Base-by-base conservation (phyloP, 2,329 filamentous ascomycete genomes). In the Endoconidiophora laricicola region DNA sequence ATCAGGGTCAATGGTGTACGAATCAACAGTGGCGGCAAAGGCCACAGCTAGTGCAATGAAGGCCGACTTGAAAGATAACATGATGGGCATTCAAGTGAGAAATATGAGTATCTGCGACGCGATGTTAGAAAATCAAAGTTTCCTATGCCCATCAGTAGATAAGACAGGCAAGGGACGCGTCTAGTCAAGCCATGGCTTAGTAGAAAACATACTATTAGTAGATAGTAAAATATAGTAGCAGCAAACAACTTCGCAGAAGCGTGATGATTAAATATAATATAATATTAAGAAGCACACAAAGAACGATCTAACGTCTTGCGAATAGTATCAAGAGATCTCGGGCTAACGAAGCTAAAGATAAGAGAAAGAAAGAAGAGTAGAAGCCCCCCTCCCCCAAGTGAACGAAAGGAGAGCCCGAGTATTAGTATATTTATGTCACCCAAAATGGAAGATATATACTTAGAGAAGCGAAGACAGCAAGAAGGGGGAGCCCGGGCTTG, bases 1-100 rank as follows among this genome's bases (percentile, higher is more conserved):
- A 14, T 67, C 57, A 3, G 83, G 82, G 47, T 83, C 70, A 60
- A 88, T 79, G 29, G 57, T 55, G 59, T 79, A 78, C 55, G 70
- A 71, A 56, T 73, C 71, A 56, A 75, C 72, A 53, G 69, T 61
- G 26, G 70, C 64, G 56, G 72, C 61, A 54, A 80, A 63, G 54
- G 72, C 66, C 39, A 71, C 60, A 58, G 74, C 75, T 57, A 72
- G 62, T 55, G 77, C 72, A 41, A 47, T 23, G 26, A 47, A 26
- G 16, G 42, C 22, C 6, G 46, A 49, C 46, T 46, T 52, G 29
- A 52, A 43, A 12, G 44, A 41, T 6, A 48, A 16, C 46, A 46
- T 46, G 2, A 5, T 39, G 44, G 23, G 16, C 7, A 41, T 29
- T 18, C 20, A 26, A 39, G 23, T 12, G 42, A 40, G 26, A 9